These are phyloP conservation scores for Gaeumannomyces sp. DNA, from an alignment of 2,329 filamentous ascomycete species.

Conservation along the genomic window DNA sequence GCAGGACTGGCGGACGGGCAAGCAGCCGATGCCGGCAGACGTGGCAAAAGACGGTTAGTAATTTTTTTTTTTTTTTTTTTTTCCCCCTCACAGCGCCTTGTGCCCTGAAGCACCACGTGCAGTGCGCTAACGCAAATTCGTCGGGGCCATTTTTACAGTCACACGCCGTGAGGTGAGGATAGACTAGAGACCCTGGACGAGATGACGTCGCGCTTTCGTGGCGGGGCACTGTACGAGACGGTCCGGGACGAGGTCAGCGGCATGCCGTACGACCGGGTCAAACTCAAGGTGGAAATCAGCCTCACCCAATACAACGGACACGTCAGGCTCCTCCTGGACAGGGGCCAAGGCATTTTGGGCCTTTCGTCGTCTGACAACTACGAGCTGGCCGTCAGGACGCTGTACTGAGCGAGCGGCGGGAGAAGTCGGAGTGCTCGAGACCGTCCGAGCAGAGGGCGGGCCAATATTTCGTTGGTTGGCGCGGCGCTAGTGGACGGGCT, in stretches of 20 bases:
- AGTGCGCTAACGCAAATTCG: not conserved
- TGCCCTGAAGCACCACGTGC: not conserved
- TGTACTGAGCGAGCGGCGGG: not conserved
- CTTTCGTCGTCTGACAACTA: not conserved
- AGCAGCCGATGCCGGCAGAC: not conserved
- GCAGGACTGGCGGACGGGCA: not conserved
- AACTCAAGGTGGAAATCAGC: conserved; percentile 12
- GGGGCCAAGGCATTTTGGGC: not conserved
- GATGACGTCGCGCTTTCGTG: not conserved
- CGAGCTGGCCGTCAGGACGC: not conserved
- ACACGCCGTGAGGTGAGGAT: conserved; percentile 10
- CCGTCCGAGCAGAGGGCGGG: too few species aligned
- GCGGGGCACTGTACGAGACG: not conserved
- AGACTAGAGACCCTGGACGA: conserved; percentile 14
- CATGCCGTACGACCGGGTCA: conserved; percentile 9
- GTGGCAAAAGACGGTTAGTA: not conserved
- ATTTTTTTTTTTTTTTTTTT: too few species aligned
- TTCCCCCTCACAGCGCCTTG: not conserved
- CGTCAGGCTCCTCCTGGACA: not conserved
- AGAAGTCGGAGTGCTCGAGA: not conserved
- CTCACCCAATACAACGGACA: conserved; percentile 6
- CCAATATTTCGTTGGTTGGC: not conserved
- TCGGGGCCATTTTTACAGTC: not conserved
- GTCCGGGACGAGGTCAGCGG: not conserved
- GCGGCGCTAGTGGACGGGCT: not conserved